These are phyloP conservation scores for Bipolaris oryzae DNA, from an alignment of 2,329 filamentous ascomycete species.

Conservation along the genomic window DNA sequence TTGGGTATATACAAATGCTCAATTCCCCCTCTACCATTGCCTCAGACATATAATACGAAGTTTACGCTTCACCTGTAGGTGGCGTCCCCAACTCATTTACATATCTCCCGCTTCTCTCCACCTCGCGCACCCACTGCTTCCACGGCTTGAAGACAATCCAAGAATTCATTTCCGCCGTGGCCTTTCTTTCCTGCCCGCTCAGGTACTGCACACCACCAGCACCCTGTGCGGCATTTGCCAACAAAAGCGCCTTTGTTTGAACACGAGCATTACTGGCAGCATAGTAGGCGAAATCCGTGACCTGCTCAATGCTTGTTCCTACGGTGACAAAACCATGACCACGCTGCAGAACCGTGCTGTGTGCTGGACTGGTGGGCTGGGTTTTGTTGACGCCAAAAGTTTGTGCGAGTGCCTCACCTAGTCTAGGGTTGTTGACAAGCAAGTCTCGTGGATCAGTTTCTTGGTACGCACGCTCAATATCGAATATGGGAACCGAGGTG, in stretches of 20 bases:
- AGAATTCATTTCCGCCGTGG: slow-evolving; percentile 41
- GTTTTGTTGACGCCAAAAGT: slow-evolving; percentile 28
- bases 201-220: slow-evolving; percentile 32
- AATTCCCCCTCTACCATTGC: no score
- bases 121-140: slow-evolving; percentile 49
- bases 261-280: slow-evolving; percentile 44
- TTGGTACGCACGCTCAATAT: slow-evolving; percentile 26
- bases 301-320: slow-evolving; percentile 44
- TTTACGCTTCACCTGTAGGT: background rate
- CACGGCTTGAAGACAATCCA: slow-evolving; percentile 47
- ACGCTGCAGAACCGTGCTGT: slow-evolving; percentile 45
- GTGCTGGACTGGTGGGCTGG: slow-evolving; percentile 26
- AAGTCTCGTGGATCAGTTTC: slow-evolving; percentile 26
- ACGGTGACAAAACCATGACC: slow-evolving; percentile 51
- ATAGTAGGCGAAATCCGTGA: slow-evolving; percentile 49
- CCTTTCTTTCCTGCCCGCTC: slow-evolving; percentile 42
- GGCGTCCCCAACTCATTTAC: slow-evolving; percentile 38
- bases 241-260: slow-evolving; percentile 42
- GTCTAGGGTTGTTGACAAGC: slow-evolving; percentile 27
- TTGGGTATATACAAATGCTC: no score
- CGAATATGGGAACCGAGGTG: slow-evolving; percentile 30
- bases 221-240: slow-evolving; percentile 27
- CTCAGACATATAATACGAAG: background rate
- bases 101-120: slow-evolving; percentile 40
- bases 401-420: slow-evolving; percentile 31